Percentiles rank a stretch among this genome's conserved stretches.
phyloP scores from a whole-genome alignment of 768 basidiomycete genomes.

The Leccinum rimulosum region DNA sequence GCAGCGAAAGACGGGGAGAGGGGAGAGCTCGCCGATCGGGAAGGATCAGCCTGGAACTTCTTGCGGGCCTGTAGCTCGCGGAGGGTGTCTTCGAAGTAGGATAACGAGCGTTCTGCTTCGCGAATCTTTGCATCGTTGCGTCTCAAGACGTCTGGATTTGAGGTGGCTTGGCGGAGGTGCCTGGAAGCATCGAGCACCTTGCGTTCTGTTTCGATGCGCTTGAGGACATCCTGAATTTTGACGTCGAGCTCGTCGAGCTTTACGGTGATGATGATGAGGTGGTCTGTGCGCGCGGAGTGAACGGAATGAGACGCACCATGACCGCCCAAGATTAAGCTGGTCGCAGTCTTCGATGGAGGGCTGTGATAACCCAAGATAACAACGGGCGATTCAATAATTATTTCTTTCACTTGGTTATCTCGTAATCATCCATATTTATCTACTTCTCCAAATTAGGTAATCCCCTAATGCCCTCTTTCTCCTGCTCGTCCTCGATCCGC shows the following conservation, averaged over 20 bases:
- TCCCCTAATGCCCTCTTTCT: constrained; percentile 33
- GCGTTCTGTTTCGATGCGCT: constrained; percentile 88
- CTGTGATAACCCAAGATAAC: constrained; percentile 30
- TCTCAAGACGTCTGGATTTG: constrained; percentile 81
- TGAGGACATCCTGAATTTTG: constrained; percentile 90
- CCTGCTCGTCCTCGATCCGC: constrained; percentile 35
- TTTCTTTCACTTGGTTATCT: constrained; percentile 27
- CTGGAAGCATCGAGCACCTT: constrained; percentile 87
- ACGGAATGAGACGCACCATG: constrained; percentile 28
- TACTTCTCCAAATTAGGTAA: background rate
- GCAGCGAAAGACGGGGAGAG: constrained; percentile 17
- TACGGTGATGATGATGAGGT: constrained; percentile 3
- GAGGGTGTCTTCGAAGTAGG: constrained; percentile 85
- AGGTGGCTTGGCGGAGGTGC: constrained; percentile 75
- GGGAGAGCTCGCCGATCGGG: constrained; percentile 49
- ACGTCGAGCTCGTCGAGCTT: constrained; percentile 69
- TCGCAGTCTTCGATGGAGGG: constrained; percentile 14
- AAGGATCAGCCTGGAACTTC: constrained; percentile 56
- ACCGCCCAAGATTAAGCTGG: constrained; percentile 25
- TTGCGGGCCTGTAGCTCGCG: constrained; percentile 80
- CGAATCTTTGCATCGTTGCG: constrained; percentile 82
- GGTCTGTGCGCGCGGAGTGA: constrained; percentile 1
- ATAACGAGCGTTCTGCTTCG: constrained; percentile 79
- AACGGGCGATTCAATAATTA: background rate
- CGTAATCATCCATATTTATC: constrained; percentile 17